Conservation (phyloP, 805 yeast species). For the Saccharomycopsis sp. region DNA sequence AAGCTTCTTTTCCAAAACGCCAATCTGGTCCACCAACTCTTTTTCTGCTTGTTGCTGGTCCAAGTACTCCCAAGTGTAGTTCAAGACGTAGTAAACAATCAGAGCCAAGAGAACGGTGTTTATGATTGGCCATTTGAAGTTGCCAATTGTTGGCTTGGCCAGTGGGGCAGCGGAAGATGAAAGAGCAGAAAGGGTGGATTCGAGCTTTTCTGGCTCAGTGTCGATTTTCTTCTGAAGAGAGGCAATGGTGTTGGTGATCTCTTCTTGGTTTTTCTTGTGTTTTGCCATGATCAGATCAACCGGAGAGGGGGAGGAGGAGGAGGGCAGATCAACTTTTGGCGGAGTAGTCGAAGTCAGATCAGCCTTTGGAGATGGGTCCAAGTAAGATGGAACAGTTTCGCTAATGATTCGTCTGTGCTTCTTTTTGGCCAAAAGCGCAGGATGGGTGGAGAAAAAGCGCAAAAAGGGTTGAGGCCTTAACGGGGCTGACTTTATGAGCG, state of each 20-base stretch:
- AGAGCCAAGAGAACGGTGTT: conserved; percentile 28
- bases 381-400: no score
- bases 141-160: conserved; percentile 26
- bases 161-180: not conserved
- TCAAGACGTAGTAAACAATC: conserved; percentile 27
- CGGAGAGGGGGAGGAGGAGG: no score
- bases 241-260: conserved; percentile 7
- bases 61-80: conserved; percentile 28
- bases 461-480: no score
- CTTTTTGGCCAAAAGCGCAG: no score
- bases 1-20: conserved; percentile 8
- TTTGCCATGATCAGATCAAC: no score
- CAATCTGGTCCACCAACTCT: conserved; percentile 23
- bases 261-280: no score
- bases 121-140: conserved; percentile 29
- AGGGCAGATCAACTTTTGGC: no score
- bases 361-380: no score
- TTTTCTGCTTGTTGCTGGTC: conserved; percentile 27
- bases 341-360: no score
- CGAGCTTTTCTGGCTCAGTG: conserved; percentile 7
- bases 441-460: no score
- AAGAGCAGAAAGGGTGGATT: conserved; percentile 4
- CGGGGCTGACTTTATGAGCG: no score
- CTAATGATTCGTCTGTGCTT: no score
- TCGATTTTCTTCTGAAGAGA: conserved; percentile 6